Evolutionary conservation across 2,329 filamentous ascomycete species (phyloP), one percentile per base, ranked within the genome.

Genomic region (Biscogniauxia mediterranea): DNA sequence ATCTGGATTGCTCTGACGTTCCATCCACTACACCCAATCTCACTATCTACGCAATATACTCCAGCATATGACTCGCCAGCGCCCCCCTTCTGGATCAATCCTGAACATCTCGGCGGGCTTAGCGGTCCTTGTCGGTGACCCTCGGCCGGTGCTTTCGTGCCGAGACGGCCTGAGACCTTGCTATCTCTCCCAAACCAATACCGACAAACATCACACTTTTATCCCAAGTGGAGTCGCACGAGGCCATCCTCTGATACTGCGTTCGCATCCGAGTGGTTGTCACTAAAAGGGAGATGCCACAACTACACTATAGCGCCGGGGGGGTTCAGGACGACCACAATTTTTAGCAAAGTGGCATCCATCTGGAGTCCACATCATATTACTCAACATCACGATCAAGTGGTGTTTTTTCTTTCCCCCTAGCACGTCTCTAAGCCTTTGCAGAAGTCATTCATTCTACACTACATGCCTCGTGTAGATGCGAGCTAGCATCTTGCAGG

Each of bases 1-100:
- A 46, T 42, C 54, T 55, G 54, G 28, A 55, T 55, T n/a, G 54
- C 32, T 46, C 54, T 38, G 28, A 46, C 54, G 54, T 55, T 55
- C 54, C 54, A 55, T 55, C 32, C 54, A 32, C 19, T 28, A 42
- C 54, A 28, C 21, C 28, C 54, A 38, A 26, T 20, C 52, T 26
- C 26, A n/a, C n/a, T 46, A 55, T 26, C 38, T 32, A 42, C 28
- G 54, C 54, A 23, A 20, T 23, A 42, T 38, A 20, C 26, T 55
- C 54, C 25, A 46, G 38, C 38, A 46, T 55, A 55, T 46, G 54
- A 46, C 32, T 38, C n/a, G 25, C 26, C 28, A 38, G 23, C 20
- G 28, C 25, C 23, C 25, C 23, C 28, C 52, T n/a, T 26, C 21
- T n/a, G 52, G 52, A 54, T 54, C 25, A 26, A 54, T 28, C 52